Base-by-base conservation (phyloP, 2,329 filamentous ascomycete genomes). In the Phialocephala sp. region DNA sequence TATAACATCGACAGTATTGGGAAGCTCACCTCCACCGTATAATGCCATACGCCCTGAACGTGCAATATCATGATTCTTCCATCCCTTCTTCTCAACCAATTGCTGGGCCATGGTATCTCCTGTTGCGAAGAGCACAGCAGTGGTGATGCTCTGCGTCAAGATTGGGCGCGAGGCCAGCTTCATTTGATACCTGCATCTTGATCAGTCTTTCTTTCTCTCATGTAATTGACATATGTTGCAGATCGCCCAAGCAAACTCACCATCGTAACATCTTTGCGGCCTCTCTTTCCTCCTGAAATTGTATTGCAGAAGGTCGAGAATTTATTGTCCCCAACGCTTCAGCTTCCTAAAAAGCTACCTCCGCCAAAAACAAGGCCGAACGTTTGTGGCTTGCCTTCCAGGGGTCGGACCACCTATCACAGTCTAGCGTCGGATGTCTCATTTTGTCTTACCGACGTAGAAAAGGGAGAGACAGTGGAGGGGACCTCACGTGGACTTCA, bases 91-190 rank as follows among this genome's bases (percentile, higher is more conserved):
- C 81, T 98, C 94, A 66, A 99, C 91, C 41, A 88, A 84, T 80
- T 98, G 94, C 80, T 99, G 95, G 43, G 95, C 93, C 71, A 96
- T 89, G 67, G 91, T 84, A 81, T 99, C 95, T 74, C 95, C 95
- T 15, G 93, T 92, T 65, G 91, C 94, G 78, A 98, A 99, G 69
- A 99, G 89, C 66, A 98, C 86, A 58, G 92, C 91, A 45, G 94
- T 97, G 64, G 93, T 97, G 73, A 97, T 82, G 77, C 90, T 92
- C 83, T 97, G 93, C 12, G 94, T 98, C 75, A 97, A 87, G 73
- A 98, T 83, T 66, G 94, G 94, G 76, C 91, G 87, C 74, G 88
- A 86, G 73, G 91, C 89, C 77, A 97, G 84, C 79, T 88, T 91
- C 76, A 87, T 84, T 80, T 96, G 93, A 82, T 98, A 98, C 93